Evolutionary conservation across 2,329 filamentous ascomycete species (phyloP).

Genomic region (Pezicula rhizophila): DNA sequence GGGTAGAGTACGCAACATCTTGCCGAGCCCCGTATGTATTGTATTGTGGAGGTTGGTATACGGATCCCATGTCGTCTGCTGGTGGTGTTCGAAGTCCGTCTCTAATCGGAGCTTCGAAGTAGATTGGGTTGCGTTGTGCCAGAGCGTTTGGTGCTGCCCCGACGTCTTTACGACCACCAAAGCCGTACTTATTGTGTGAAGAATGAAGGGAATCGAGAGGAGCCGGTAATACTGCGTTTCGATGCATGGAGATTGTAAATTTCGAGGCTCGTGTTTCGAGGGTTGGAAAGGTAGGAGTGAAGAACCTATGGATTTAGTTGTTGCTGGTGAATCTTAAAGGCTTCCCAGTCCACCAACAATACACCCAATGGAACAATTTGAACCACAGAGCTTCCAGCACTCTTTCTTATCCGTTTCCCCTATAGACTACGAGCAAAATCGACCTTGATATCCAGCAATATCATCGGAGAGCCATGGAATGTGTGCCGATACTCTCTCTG

Average conservation of each 20-base stretch:
- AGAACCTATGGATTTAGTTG: slow-evolving; percentile 1
- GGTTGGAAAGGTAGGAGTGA: slow-evolving; percentile 1
- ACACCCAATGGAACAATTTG: neutral
- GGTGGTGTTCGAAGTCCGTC: slow-evolving; percentile 45
- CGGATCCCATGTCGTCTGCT: slow-evolving; percentile 45
- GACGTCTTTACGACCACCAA: slow-evolving; percentile 19
- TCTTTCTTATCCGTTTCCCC: slow-evolving; percentile 5
- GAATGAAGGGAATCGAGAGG: slow-evolving; percentile 24
- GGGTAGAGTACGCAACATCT: slow-evolving; percentile 28
- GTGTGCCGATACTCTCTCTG: slow-evolving; percentile 11
- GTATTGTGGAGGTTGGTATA: slow-evolving; percentile 40
- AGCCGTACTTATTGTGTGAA: slow-evolving; percentile 12
- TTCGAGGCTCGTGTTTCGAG: neutral
- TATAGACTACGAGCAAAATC: slow-evolving; percentile 10
- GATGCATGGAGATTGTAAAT: slow-evolving; percentile 25
- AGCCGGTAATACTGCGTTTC: slow-evolving; percentile 22
- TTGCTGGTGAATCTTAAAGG: neutral
- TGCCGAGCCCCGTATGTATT: slow-evolving; percentile 38
- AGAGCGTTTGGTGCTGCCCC: slow-evolving; percentile 4
- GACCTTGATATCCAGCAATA: slow-evolving; percentile 7
- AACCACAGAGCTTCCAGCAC: slow-evolving; percentile 14
- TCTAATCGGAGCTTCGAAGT: slow-evolving; percentile 21
- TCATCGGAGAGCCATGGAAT: slow-evolving; percentile 21
- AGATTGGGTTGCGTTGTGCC: slow-evolving; percentile 13
- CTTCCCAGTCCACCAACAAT: neutral